Conservation (phyloP, 2,329 filamentous ascomycete species). For the Penicillium italicum region DNA sequence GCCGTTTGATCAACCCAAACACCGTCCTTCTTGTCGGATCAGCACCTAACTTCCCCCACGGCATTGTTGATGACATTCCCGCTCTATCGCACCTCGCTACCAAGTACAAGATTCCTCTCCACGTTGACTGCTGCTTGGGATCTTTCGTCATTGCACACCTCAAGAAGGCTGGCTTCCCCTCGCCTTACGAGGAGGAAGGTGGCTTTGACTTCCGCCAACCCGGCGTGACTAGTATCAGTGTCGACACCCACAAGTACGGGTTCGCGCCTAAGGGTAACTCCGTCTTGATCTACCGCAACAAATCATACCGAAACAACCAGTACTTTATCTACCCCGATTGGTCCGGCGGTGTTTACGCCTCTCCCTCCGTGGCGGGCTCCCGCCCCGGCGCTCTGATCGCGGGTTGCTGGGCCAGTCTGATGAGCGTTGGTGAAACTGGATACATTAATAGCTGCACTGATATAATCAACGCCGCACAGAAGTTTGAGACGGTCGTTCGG, state of each 20-base stretch:
- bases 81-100: conserved; percentile 77
- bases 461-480: conserved; percentile 83
- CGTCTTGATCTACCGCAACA: conserved; percentile 82
- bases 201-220: conserved; percentile 91
- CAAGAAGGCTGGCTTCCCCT: conserved; percentile 78
- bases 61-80: conserved; percentile 93
- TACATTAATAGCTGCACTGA: conserved; percentile 83
- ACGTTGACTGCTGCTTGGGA: conserved; percentile 96
- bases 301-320: conserved; percentile 76
- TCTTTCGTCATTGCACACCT: conserved; percentile 93
- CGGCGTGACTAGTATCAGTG: conserved; percentile 91
- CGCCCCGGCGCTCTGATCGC: conserved; percentile 92
- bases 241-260: conserved; percentile 98
- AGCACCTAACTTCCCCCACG: conserved; percentile 96
- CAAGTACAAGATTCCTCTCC: conserved; percentile 76
- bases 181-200: conserved; percentile 60
- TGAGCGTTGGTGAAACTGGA: conserved; percentile 80
- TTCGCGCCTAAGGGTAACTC: conserved; percentile 98
- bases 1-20: conserved; percentile 87
- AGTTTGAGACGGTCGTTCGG: conserved; percentile 71
- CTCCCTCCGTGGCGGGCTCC: conserved; percentile 84
- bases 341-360: conserved; percentile 94
- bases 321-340: conserved; percentile 96
- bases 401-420: conserved; percentile 89
- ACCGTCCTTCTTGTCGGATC: conserved; percentile 90